phyloP scores from a whole-genome alignment of 306 rosid genomes.

The Quercus alba region DNA sequence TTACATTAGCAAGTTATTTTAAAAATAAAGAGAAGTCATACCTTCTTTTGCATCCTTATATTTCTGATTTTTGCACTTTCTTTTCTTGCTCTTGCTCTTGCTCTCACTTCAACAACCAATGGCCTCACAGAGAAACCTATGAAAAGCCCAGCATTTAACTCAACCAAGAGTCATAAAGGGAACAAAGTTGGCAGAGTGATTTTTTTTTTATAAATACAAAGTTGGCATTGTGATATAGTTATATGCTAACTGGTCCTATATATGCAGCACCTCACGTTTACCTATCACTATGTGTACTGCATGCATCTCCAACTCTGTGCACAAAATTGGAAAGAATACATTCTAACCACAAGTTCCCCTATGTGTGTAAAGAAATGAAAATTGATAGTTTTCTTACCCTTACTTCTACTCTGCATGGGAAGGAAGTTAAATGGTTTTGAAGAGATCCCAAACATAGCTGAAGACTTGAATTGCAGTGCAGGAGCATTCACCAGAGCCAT shows the following conservation, averaged over 20 bases:
- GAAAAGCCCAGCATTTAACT: constrained; percentile 2
- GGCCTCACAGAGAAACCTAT: constrained; percentile 48
- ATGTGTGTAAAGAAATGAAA: neutral
- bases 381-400: constrained; percentile 20
- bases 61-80: constrained; percentile 68
- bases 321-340: neutral
- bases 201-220: neutral
- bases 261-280: neutral
- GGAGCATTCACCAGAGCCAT: constrained; percentile 45
- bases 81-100: constrained; percentile 51
- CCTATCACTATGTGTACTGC: neutral
- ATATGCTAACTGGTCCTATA: neutral
- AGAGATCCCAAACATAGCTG: constrained; percentile 36
- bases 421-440: constrained; percentile 33
- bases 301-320: neutral
- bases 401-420: constrained; percentile 42
- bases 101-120: constrained; percentile 54
- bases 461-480: constrained; percentile 32
- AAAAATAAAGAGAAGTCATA: constrained; percentile 7
- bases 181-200: neutral
- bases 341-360: neutral
- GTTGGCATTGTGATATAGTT: neutral
- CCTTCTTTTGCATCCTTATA: constrained; percentile 75
- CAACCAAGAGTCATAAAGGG: neutral
- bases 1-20: neutral